Conservation (phyloP, 495 filamentous ascomycete genomes). For the Tuber brumale region DNA sequence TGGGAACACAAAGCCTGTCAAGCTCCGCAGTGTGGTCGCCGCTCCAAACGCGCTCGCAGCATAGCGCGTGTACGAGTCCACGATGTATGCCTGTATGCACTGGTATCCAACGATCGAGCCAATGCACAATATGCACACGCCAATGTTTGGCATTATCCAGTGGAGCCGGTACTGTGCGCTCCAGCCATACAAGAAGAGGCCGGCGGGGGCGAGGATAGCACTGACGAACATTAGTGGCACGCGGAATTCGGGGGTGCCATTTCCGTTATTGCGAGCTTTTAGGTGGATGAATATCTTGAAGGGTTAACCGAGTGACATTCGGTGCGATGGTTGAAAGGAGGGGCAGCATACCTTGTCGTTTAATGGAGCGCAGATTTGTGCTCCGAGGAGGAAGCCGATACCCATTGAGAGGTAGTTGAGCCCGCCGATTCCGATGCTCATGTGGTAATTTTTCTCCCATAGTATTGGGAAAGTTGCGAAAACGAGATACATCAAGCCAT, state of each 20-base stretch:
- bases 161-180: conserved; percentile 55
- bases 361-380: conserved; percentile 57
- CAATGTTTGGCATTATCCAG: conserved; percentile 71
- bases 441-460: conserved; percentile 56
- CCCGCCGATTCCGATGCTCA: conserved; percentile 56
- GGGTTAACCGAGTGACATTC: conserved; percentile 11
- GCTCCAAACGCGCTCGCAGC: conserved; percentile 65
- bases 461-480: conserved; percentile 62
- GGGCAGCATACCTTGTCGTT: conserved; percentile 52
- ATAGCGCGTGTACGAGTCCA: conserved; percentile 64
- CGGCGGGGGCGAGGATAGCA: conserved; percentile 54
- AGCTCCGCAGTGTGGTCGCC: conserved; percentile 54
- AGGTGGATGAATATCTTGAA: conserved; percentile 54
- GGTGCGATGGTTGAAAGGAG: conserved; percentile 58
- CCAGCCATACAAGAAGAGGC: conserved; percentile 70
- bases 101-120: conserved; percentile 63
- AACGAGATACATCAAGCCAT: conserved; percentile 67
- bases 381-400: conserved; percentile 60
- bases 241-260: conserved; percentile 61
- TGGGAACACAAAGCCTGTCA: conserved; percentile 71
- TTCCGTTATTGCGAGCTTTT: conserved; percentile 53
- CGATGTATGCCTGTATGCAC: too few relatives aligned
- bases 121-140: conserved; percentile 53
- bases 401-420: conserved; percentile 67
- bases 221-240: conserved; percentile 58